Evolutionary conservation across 2,329 filamentous ascomycete genomes (phyloP).

Genomic region (Nectriaceae sp.): DNA sequence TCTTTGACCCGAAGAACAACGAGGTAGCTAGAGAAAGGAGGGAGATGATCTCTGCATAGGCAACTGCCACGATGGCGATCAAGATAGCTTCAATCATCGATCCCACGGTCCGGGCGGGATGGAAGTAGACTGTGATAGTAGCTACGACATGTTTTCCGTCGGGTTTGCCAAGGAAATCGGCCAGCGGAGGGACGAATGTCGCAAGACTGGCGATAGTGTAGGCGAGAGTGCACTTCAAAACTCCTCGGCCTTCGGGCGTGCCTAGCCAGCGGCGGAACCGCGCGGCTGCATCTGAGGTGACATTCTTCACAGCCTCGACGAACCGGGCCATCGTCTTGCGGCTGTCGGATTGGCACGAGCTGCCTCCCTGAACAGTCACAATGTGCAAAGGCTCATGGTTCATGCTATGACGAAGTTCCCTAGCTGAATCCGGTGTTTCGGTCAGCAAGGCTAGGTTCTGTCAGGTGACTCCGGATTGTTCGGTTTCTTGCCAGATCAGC

Average conservation of each 20-base stretch:
- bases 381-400: too few species aligned
- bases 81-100: conserved; percentile 87
- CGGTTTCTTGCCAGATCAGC: too few species aligned
- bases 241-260: conserved; percentile 73
- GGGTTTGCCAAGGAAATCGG: conserved; percentile 73
- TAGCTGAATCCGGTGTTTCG: too few species aligned
- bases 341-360: background rate
- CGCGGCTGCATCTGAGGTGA: conserved; percentile 39
- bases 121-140: conserved; percentile 93
- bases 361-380: too few species aligned
- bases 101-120: conserved; percentile 81
- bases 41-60: conserved; percentile 69
- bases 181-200: conserved; percentile 76
- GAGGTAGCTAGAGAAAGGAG: conserved; percentile 85
- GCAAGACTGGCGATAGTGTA: conserved; percentile 85
- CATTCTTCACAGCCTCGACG: conserved; percentile 12
- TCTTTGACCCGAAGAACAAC: conserved; percentile 70
- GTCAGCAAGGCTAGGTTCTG: too few species aligned
- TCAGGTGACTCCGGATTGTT: too few species aligned
- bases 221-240: conserved; percentile 88
- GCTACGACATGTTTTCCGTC: conserved; percentile 94
- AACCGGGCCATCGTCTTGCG: conserved; percentile 10
- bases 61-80: conserved; percentile 74
- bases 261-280: conserved; percentile 59
- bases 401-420: too few species aligned